Evolutionary conservation across 2,329 filamentous ascomycete species (phyloP).

Genomic region (Fusarium succisae): DNA sequence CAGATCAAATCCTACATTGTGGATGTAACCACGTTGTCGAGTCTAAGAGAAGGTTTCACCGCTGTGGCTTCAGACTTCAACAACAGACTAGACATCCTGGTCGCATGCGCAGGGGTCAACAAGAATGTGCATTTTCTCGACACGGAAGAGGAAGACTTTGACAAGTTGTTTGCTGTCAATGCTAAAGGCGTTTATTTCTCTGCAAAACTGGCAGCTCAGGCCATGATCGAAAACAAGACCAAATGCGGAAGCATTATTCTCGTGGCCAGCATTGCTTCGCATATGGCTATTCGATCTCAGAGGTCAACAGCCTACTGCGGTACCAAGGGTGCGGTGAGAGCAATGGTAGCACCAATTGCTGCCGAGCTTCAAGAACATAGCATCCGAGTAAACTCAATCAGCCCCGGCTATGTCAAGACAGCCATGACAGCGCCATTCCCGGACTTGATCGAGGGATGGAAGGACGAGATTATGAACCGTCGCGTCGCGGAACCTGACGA

Average conservation of each 20-base stretch:
- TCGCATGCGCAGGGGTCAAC: slow-evolving; percentile 67
- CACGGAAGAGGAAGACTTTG: slow-evolving; percentile 70
- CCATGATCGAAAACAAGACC: slow-evolving; percentile 62
- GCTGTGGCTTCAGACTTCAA: slow-evolving; percentile 55
- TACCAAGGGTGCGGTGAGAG: slow-evolving; percentile 40
- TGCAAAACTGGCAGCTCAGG: slow-evolving; percentile 58
- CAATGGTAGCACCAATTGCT: slow-evolving; percentile 41
- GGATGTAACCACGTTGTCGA: slow-evolving; percentile 55
- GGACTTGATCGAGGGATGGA: slow-evolving; percentile 58
- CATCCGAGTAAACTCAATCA: slow-evolving; percentile 58
- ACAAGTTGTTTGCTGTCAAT: slow-evolving; percentile 71
- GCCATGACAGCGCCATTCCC: slow-evolving; percentile 57
- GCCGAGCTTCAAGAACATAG: slow-evolving; percentile 48
- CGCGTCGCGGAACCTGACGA: slow-evolving; percentile 59
- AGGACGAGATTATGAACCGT: slow-evolving; percentile 58
- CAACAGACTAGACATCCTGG: slow-evolving; percentile 62
- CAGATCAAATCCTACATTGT: slow-evolving; percentile 62
- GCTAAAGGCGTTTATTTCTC: slow-evolving; percentile 72
- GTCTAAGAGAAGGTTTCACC: slow-evolving; percentile 61
- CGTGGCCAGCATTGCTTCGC: slow-evolving; percentile 62
- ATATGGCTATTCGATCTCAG: slow-evolving; percentile 61
- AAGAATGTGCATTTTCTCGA: slow-evolving; percentile 69
- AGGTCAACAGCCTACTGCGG: slow-evolving; percentile 49
- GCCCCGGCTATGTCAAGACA: slow-evolving; percentile 55
- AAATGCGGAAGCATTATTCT: slow-evolving; percentile 62